phyloP scores from a whole-genome alignment of 306 rosid species.

The Vigna reflexopilosa region DNA sequence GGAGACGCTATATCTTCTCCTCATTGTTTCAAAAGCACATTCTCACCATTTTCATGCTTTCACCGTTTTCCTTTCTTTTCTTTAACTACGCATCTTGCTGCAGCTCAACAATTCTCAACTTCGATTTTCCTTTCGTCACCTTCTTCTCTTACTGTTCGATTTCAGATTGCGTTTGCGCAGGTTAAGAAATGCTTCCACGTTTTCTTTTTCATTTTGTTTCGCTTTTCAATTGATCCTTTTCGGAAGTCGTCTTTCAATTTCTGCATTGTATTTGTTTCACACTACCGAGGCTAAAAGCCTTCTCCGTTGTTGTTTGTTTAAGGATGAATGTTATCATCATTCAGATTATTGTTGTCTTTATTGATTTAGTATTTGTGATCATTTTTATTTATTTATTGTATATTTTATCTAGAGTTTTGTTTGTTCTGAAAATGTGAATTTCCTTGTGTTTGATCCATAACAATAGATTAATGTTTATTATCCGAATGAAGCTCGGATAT shows the following conservation, averaged over 20 bases:
- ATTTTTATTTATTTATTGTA: neutral
- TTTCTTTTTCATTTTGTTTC: neutral
- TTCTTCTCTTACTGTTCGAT: neutral
- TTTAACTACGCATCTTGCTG: neutral
- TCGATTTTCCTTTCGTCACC: neutral
- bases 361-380: neutral
- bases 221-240: neutral
- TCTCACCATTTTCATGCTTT: slow-evolving; percentile 15
- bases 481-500: slow-evolving; percentile 29
- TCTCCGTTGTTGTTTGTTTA: neutral
- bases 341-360: neutral
- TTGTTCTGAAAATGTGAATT: slow-evolving; percentile 23
- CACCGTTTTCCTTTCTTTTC: neutral
- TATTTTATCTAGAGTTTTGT: slow-evolving; percentile 16
- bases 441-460: neutral
- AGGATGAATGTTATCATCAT: neutral
- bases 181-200: slow-evolving; percentile 26
- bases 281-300: neutral
- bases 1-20: slow-evolving; percentile 67
- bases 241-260: slow-evolving; percentile 11
- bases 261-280: neutral
- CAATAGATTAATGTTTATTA: neutral
- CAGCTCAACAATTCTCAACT: slow-evolving; percentile 16
- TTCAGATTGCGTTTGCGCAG: slow-evolving; percentile 42
- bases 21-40: slow-evolving; percentile 34